These are phyloP conservation scores for Bacterosira constricta DNA, from an alignment of 108 stramenopile species.

Conservation along the genomic window DNA sequence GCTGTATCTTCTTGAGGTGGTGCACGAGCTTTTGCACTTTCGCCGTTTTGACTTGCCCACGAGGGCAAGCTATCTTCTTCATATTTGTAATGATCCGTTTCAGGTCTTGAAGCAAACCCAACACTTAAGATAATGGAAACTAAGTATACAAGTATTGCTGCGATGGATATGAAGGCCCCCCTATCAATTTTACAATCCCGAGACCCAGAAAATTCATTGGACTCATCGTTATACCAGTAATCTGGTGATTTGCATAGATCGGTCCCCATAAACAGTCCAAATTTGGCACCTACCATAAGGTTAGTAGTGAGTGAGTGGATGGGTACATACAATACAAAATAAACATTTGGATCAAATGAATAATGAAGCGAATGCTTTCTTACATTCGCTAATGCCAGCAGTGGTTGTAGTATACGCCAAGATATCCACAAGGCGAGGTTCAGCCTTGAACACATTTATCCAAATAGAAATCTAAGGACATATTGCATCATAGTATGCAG, in stretches of 20 bases:
- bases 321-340: background rate
- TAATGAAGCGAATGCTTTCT: background rate
- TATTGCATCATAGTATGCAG: background rate
- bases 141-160: constrained; percentile 10
- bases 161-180: constrained; percentile 18
- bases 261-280: constrained; percentile 15
- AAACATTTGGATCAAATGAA: background rate
- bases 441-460: constrained; percentile 7
- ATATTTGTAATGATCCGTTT: constrained; percentile 7
- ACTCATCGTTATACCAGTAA: constrained; percentile 19
- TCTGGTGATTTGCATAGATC: constrained; percentile 17
- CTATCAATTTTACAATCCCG: constrained; percentile 1
- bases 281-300: constrained; percentile 3
- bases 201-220: constrained; percentile 12
- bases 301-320: background rate
- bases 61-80: constrained; percentile 13
- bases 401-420: constrained; percentile 16
- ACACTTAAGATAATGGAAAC: constrained; percentile 4
- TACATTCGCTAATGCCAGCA: constrained; percentile 14
- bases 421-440: constrained; percentile 22
- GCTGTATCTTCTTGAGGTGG: background rate
- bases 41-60: background rate
- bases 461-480: constrained; percentile 3
- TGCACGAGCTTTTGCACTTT: background rate
- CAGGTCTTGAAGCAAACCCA: constrained; percentile 11